Base-by-base conservation (phyloP, 2,329 filamentous ascomycete species). In the Sporothrix phasma region DNA sequence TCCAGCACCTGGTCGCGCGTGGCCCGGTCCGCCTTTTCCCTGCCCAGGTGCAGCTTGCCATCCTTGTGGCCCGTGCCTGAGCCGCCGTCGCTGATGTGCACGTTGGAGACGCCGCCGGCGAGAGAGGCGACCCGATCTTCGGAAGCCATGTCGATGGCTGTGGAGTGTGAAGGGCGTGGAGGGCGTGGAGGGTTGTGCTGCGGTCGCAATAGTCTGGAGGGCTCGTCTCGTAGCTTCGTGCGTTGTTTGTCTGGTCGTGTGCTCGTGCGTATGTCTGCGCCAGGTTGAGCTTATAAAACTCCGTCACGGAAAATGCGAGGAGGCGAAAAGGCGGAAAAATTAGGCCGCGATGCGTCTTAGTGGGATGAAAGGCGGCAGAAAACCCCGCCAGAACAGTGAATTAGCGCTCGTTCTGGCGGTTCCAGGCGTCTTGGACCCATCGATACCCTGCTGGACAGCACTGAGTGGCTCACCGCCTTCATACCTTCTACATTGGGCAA, bases 1-100 rank as follows among this genome's bases (percentile, higher is more conserved):
- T 99, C 94, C 66, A 99, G 79, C 58, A 99, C 94, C 75, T 97
- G 91, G 74, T 99, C 94, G 70, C 86, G 91, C 15, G 94, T 99
- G 61, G 94, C 93, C 65, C 94, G 86, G 74, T 99, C 93, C 63
- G 89, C 88, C 80, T 94, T 95, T 76, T 97, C 92, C 11, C 63
- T 64, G 7, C 59, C 43, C 45, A n/a, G 31, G 26, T 41, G 49
- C 62, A 53, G 15, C 65, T 59, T 58, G 15, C 59, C 47, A 22
- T 65, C 49, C 37, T 67, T 67, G 22, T 58, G 61, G 37, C 66
- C 66, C 2, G 64, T 67, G 39, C 66, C 64, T 0, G 47, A 15
- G 26, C 65, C 65, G 61, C 65, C 66, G 19, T 67, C 66, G 53
- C 63, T 58, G 26, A 67, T 56, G 58, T 64, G 65, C n/a, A 67